A percentile compares a stretch with the other conserved stretches of the same genome.
Conservation (phyloP, 441 rosid species). For the Populus tomentosa region DNA sequence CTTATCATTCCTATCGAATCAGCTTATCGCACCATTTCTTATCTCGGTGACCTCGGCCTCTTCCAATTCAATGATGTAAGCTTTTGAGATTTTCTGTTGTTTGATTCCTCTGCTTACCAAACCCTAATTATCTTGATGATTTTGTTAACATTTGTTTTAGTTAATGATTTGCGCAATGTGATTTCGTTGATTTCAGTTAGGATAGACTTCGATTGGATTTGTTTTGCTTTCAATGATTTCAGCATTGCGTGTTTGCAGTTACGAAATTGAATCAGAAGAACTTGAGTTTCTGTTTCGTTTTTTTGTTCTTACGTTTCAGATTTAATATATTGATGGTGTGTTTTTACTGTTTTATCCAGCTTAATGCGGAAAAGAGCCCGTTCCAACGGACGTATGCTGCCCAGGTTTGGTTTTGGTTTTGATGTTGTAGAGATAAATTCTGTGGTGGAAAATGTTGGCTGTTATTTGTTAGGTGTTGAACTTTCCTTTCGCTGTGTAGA, state of each 20-base stretch:
- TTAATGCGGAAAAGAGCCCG: constrained; percentile 76
- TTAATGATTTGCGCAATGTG: neutral
- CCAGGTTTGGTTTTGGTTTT: constrained; percentile 45
- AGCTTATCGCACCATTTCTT: too few species aligned
- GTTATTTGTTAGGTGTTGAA: neutral
- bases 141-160: neutral
- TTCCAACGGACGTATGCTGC: constrained; percentile 84
- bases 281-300: neutral
- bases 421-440: neutral
- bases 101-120: neutral
- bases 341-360: constrained; percentile 39
- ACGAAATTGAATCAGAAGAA: neutral
- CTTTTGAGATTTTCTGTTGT: neutral
- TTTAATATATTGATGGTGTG: constrained; percentile 3
- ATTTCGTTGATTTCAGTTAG: neutral
- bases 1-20: too few species aligned
- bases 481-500: constrained; percentile 24
- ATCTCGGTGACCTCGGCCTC: too few species aligned
- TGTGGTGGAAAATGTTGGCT: neutral
- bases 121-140: neutral
- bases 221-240: neutral
- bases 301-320: neutral
- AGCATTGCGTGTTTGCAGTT: neutral
- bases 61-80: constrained; percentile 40
- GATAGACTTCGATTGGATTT: neutral